Conservation (phyloP, 345 rosid species). For the Garcia nutans region DNA sequence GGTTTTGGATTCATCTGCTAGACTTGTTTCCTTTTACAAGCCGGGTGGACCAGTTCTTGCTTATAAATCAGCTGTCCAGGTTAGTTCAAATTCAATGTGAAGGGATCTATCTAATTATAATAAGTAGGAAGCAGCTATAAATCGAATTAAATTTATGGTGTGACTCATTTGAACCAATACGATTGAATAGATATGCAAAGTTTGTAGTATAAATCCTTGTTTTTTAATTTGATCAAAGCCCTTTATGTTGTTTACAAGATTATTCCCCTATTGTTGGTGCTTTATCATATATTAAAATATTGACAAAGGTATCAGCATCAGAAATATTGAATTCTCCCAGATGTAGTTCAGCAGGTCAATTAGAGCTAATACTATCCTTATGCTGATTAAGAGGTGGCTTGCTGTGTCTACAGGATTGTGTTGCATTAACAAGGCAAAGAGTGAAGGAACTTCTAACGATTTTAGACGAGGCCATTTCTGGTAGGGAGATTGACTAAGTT, state of each 20-base stretch:
- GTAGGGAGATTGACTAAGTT: constrained; percentile 50
- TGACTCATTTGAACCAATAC: background rate
- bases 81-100: constrained; percentile 21
- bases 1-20: constrained; percentile 67
- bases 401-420: constrained; percentile 52
- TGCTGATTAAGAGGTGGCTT: constrained; percentile 2
- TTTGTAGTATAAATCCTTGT: too few relatives aligned
- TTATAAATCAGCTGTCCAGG: constrained; percentile 60
- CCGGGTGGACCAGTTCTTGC: constrained; percentile 84
- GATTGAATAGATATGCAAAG: background rate
- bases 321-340: too few relatives aligned
- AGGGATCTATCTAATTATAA: background rate
- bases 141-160: background rate
- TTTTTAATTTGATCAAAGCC: too few relatives aligned
- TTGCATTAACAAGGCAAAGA: constrained; percentile 61
- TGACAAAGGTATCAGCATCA: too few relatives aligned
- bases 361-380: too few relatives aligned
- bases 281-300: too few relatives aligned
- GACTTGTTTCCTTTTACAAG: constrained; percentile 72
- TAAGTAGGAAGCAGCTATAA: background rate
- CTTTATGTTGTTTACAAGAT: too few relatives aligned
- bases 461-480: constrained; percentile 54
- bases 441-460: constrained; percentile 48
- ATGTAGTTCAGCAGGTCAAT: too few relatives aligned
- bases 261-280: too few relatives aligned